A percentile compares a stretch with the other conserved stretches of the same genome.
Evolutionary conservation across 306 rosid genomes (phyloP).

Genomic region (Fragaria nilgerrensis): DNA sequence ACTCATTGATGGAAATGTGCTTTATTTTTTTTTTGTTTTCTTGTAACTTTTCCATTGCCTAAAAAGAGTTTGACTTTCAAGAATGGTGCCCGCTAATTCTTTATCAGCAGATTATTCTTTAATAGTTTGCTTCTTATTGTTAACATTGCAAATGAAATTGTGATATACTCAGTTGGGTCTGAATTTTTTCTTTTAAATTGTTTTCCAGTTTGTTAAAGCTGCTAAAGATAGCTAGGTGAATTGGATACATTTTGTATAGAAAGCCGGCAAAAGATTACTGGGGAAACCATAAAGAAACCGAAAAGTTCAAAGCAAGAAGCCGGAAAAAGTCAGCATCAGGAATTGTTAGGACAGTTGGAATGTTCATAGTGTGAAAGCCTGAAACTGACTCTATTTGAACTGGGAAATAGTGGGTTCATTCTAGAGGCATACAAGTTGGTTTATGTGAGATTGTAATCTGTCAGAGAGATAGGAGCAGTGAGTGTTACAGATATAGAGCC

Average conservation of each 20-base stretch:
- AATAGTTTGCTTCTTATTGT: not conserved
- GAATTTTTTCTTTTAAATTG: not conserved
- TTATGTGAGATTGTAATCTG: not conserved
- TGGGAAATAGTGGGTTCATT: conserved; percentile 24
- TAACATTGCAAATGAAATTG: not conserved
- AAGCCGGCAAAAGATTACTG: not conserved
- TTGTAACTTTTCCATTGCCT: not conserved
- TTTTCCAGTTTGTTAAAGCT: not conserved
- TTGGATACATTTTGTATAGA: not conserved
- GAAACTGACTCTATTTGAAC: conserved; percentile 9
- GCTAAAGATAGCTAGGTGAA: not conserved
- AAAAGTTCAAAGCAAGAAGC: conserved; percentile 13
- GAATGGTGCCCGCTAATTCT: not conserved
- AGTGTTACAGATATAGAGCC: not conserved
- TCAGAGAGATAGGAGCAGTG: not conserved
- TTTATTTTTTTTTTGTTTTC: not conserved
- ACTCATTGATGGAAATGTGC: not conserved
- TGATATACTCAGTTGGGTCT: not conserved
- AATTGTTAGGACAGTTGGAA: not conserved
- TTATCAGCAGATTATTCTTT: not conserved
- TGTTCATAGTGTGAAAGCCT: not conserved
- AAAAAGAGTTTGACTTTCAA: conserved; percentile 5
- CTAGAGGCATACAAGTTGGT: conserved; percentile 13
- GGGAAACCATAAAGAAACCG: not conserved
- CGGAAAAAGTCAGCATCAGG: conserved; percentile 7